Evolutionary conservation across 1,284 basidiomycete species (phyloP), one percentile per base, ranked within the genome.

Genomic region (Pulveroboletus sp.): DNA sequence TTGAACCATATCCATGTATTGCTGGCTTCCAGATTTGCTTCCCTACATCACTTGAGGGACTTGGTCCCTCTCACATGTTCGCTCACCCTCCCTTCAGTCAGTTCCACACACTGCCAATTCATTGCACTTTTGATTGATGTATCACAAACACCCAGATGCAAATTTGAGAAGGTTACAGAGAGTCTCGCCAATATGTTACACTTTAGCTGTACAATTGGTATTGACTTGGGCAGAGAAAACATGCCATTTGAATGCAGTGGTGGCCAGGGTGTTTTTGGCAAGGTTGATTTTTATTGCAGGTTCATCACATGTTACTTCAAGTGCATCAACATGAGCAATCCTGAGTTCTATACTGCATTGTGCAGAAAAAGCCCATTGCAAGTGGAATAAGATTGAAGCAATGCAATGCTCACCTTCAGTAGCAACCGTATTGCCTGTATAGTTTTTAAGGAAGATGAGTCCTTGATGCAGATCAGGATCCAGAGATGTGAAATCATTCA

Each of bases 271-370:
- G 87, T 87, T 2, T 79, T 95, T 19, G 91, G 91, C 51, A 93
- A 94, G 64, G 94, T 96, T 8, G 95, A 98, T 71, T 89, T 98
- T 65, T 98, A 92, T 76, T 95, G 92, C 8, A 92, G 89, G 93
- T 89, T 59, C 43, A 77, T 62, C 16, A 3, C 41, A 43, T 24
- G 8, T 12, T 43, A 17, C 41, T 11, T 29, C 21, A 21, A 21
- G 21, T 21, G 33, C 40, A 43, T 52, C 6, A 9, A 45, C 10
- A 32, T 24, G 26, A 13, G 89, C 83, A 2, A 88, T 80, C 13
- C 95, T 97, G 63, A 98, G 93, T 67, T 99, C 96, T 90, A 70
- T 37, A 16, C 35, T 6, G 13, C 37, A 37, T 17, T 6, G n/a
- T 49, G 13, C 4, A 13, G 12, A 15, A 11, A 53, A 50, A 40